Conservation (phyloP, 2,329 filamentous ascomycete genomes). For the Exophiala spinifera region DNA sequence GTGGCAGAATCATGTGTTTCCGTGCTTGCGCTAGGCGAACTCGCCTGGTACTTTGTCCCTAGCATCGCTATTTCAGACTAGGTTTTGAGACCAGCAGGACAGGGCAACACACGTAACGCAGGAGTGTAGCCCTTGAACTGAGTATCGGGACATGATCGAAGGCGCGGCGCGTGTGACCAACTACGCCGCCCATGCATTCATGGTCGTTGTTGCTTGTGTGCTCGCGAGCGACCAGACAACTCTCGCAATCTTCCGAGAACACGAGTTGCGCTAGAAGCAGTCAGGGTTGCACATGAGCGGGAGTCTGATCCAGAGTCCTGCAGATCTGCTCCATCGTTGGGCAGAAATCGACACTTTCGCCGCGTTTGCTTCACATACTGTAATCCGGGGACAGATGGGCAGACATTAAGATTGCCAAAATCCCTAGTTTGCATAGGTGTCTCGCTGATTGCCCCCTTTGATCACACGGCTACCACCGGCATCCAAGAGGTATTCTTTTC, state of each 20-base stretch:
- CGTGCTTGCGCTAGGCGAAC: not conserved
- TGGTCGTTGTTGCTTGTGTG: not conserved
- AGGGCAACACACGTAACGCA: no score
- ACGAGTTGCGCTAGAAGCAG: not conserved
- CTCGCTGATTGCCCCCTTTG: not conserved
- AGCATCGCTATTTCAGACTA: not conserved
- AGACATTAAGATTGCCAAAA: not conserved
- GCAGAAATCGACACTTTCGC: constrained; percentile 18
- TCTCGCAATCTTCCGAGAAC: no score
- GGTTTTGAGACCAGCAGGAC: not conserved
- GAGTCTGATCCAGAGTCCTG: constrained; percentile 4
- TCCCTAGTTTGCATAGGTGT: not conserved
- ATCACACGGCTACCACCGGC: constrained; percentile 4
- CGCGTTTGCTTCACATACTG: not conserved
- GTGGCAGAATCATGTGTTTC: not conserved
- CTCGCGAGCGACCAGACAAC: no score
- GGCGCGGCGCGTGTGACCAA: not conserved
- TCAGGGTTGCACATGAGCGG: not conserved
- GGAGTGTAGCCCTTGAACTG: not conserved
- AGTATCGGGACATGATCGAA: not conserved
- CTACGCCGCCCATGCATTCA: not conserved
- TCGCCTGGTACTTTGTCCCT: not conserved
- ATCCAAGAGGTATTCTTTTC: not conserved
- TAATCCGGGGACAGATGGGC: constrained; percentile 3
- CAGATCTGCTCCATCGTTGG: constrained; percentile 21